Evolutionary conservation across 345 rosid species (phyloP), one percentile per base, ranked within the genome.

Genomic region (Toxicodendron radicans): DNA sequence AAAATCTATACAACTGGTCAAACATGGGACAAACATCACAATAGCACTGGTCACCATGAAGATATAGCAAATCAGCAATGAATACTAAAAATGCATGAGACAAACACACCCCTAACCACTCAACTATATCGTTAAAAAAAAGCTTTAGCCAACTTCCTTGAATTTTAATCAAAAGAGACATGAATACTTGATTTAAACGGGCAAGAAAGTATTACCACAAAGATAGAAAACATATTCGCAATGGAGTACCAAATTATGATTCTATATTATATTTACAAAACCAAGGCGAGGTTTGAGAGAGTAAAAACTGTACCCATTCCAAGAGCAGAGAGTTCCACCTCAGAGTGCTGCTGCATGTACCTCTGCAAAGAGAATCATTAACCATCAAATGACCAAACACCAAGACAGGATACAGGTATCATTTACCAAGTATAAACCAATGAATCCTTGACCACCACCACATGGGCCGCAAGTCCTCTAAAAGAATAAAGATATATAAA

Each of bases 291-390:
- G 13, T 1, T 8, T 11, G 11, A 21, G 73, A 49, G 53, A 45
- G 64, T 6, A 41, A 61, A 52, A 32, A 68, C 23, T 33, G 51
- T 86, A 88, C 92, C 91, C 93, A 89, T 89, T 78, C 97, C 94
- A 75, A 91, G 81, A 66, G 94, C 97, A 43, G 93, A 91, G 43
- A 91, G 90, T 64, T 89, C 93, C 72, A 89, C 93, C 57, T 87
- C 91, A 63, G 59, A 78, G 79, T 85, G 82, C 70, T 87, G 93
- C 82, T 87, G 91, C 89, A 89, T 89, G 70, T 91, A 91, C 84
- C 94, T 89, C 97, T 91, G 92, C 83, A 64, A 79, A 75, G 11
- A 60, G 1, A 51, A 68, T 12, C 48, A 78, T 5, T 20, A 61
- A 65, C 16, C 59, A 54, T 38, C 51, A 66, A 53, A 24, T 54